These are phyloP conservation scores for Cladobotryum protrusum DNA, from an alignment of 2,329 filamentous ascomycete species.

Conservation along the genomic window DNA sequence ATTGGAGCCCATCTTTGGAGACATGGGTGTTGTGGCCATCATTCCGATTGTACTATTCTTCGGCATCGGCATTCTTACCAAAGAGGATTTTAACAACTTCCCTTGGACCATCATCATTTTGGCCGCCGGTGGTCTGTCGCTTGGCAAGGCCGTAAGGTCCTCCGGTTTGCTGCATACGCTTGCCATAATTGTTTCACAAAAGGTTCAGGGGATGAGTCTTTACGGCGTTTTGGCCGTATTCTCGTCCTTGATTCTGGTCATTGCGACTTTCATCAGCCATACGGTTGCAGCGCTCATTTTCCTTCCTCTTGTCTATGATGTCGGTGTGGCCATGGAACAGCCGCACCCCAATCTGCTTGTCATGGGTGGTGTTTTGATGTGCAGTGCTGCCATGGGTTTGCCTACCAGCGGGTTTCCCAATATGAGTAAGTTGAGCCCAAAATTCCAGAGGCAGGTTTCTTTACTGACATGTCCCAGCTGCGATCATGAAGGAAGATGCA, in stretches of 20 bases:
- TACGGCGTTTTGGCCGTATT: slow-evolving; percentile 88
- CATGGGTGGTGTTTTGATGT: slow-evolving; percentile 94
- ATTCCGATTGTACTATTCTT: slow-evolving; percentile 96
- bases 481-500: slow-evolving; percentile 98
- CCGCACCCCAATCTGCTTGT: slow-evolving; percentile 92
- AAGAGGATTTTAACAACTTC: slow-evolving; percentile 99
- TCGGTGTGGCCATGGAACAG: slow-evolving; percentile 77
- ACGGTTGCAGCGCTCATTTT: slow-evolving; percentile 95
- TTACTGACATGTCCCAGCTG: slow-evolving; percentile 50
- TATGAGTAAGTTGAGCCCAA: slow-evolving; percentile 72
- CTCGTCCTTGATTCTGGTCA: slow-evolving; percentile 73
- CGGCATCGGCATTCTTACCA: slow-evolving; percentile 89
- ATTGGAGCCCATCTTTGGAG: slow-evolving; percentile 80
- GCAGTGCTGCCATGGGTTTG: slow-evolving; percentile 89
- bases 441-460: neutral
- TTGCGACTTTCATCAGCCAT: slow-evolving; percentile 96
- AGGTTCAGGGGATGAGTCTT: slow-evolving; percentile 71
- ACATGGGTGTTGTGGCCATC: slow-evolving; percentile 98
- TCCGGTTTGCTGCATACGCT: slow-evolving; percentile 89
- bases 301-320: slow-evolving; percentile 79
- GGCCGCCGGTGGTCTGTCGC: slow-evolving; percentile 82
- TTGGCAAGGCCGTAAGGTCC: slow-evolving; percentile 90
- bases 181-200: slow-evolving; percentile 65
- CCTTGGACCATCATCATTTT: slow-evolving; percentile 99
- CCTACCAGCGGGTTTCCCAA: slow-evolving; percentile 97